A percentile compares a stretch with the other conserved stretches of the same genome.
Evolutionary conservation across 1,284 basidiomycete species (phyloP).

Genomic region (Schizophyllum amplum): DNA sequence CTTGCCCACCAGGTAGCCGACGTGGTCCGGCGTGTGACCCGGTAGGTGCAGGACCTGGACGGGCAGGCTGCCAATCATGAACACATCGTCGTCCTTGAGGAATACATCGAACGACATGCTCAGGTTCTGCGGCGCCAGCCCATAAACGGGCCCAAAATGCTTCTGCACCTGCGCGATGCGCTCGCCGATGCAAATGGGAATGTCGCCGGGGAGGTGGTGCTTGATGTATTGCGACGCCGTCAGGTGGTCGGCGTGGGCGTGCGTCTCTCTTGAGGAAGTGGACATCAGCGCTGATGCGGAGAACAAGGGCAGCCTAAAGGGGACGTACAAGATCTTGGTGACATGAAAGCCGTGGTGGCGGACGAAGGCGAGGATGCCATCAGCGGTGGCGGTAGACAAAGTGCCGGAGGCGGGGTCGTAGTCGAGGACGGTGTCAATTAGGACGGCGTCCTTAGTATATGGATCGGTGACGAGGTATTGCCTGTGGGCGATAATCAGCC

Average conservation of each 20-base stretch:
- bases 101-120: constrained; percentile 26
- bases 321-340: constrained; percentile 24
- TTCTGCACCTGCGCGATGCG: constrained; percentile 29
- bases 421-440: constrained; percentile 31
- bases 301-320: neutral
- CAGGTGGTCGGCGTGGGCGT: constrained; percentile 35
- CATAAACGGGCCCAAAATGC: constrained; percentile 28
- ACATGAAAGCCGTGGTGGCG: constrained; percentile 23
- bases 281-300: neutral
- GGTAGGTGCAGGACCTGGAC: constrained; percentile 42
- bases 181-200: constrained; percentile 29
- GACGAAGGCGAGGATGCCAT: constrained; percentile 26
- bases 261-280: constrained; percentile 27
- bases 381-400: constrained; percentile 26
- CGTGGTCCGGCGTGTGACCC: constrained; percentile 48
- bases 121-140: constrained; percentile 20
- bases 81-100: constrained; percentile 28
- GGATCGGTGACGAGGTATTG: constrained; percentile 31
- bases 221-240: constrained; percentile 31
- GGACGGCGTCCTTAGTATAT: constrained; percentile 21
- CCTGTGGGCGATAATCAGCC: constrained; percentile 9
- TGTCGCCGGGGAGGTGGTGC: constrained; percentile 19
- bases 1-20: constrained; percentile 34
- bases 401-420: constrained; percentile 27
- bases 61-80: constrained; percentile 24